Evolutionary conservation across 2,329 filamentous ascomycete genomes (phyloP), one percentile per base, ranked within the genome.

Genomic region (Scedosporium minutisporum): DNA sequence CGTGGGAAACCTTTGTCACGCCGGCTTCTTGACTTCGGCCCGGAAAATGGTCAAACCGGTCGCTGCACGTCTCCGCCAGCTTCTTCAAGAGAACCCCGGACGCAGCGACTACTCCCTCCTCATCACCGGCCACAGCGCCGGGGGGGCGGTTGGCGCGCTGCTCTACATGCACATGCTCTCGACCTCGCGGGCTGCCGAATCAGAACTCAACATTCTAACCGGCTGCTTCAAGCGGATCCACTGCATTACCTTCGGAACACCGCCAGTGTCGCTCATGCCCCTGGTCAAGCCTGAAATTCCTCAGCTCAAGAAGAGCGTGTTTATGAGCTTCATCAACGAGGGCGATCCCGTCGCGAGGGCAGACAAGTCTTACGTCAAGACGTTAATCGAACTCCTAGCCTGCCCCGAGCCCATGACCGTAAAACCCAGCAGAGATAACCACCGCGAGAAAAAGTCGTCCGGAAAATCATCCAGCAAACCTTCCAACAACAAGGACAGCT

Each of bases 121-220:
- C 18, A 89, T 96, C 64, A 96, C 92, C 0, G 92, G 92, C 0
- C 92, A 96, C 70, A 91, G 88, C 1, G 92, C 92, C 0, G 92
- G 91, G 16, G 92, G 92, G 2, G 92, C 92, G 0, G 87, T 96
- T 1, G 91, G 91, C 0, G 83, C 87, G 2, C 78, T 96, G 10
- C 78, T 96, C 0, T 96, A 91, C 73, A 82, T 83, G 42, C 92
- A 96, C 73, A 93, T 96, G 87, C 81, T 93, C 46, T 78, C 85
- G 2, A 79, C 76, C 2, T 82, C 80, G 1, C 73, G 72, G 12
- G 73, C 73, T 2, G 78, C 87, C 3, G 72, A 78, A 51, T 91
- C 87, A 6, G 88, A 93, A 69, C 83, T 96, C 53, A 88, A 80
- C 63, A 72, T 77, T 42, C 80, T 92, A 3, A 86, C 86, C 0